Evolutionary conservation across 495 filamentous ascomycete species (phyloP).

Genomic region (Thozetella sp.): DNA sequence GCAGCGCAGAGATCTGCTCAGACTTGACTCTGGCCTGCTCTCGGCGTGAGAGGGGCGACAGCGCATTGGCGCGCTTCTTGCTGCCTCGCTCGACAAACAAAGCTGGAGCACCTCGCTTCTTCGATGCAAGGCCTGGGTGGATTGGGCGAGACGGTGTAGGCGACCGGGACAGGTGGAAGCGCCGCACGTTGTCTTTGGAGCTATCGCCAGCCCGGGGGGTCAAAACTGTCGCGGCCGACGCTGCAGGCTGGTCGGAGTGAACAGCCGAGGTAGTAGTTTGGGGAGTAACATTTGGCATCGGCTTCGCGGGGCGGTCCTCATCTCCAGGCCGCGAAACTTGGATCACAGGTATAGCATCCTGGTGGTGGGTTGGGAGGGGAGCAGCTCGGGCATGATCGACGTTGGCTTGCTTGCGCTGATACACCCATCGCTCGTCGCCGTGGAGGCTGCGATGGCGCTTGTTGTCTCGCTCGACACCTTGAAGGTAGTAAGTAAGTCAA

Average conservation of each 20-base stretch:
- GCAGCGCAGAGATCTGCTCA: background rate
- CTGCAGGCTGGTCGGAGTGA: background rate
- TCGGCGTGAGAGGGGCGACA: background rate
- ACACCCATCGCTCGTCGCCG: conserved; percentile 35
- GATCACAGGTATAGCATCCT: conserved; percentile 18
- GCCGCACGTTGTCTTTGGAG: conserved; percentile 16
- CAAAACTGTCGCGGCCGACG: background rate
- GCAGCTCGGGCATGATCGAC: conserved; percentile 13
- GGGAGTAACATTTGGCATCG: conserved; percentile 3
- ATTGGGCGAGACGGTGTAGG: conserved; percentile 19
- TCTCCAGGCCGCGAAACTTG: conserved; percentile 24
- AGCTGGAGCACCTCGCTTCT: conserved; percentile 37
- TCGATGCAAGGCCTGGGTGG: conserved; percentile 21
- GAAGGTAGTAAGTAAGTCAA: conserved; percentile 9
- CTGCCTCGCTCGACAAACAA: conserved; percentile 50
- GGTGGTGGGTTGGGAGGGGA: background rate
- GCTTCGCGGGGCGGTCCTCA: conserved; percentile 19
- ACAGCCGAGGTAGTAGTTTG: background rate
- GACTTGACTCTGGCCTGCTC: background rate
- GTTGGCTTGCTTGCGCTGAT: conserved; percentile 33
- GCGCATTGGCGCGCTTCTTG: conserved; percentile 25
- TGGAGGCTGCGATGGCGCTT: conserved; percentile 39
- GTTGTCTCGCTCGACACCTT: conserved; percentile 25
- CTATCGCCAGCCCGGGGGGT: conserved; percentile 9
- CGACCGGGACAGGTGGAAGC: conserved; percentile 50